Conservation (phyloP, 371 early-diverging fungal species). For the Mortierella sp. region DNA sequence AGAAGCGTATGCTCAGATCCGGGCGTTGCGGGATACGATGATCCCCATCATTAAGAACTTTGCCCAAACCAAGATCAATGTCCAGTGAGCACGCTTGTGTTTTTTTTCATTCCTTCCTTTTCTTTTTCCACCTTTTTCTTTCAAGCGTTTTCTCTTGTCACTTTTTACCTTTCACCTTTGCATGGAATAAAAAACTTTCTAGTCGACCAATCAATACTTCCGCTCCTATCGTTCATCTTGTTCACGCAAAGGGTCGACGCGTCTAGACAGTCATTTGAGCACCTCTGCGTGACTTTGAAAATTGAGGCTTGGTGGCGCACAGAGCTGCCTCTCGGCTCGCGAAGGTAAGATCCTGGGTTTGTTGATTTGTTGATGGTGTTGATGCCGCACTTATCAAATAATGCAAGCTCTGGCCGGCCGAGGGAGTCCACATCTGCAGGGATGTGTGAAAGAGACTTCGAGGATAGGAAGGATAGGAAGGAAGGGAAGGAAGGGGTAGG, state of each 20-base stretch:
- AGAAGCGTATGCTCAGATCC: slow-evolving; percentile 38
- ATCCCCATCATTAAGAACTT: slow-evolving; percentile 55
- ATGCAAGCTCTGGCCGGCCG: not conserved
- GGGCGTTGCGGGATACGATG: slow-evolving; percentile 44
- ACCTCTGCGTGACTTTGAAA: not conserved
- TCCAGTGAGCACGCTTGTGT: slow-evolving; percentile 3
- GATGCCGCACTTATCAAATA: not conserved
- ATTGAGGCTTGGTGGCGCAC: not conserved
- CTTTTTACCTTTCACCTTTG: not conserved
- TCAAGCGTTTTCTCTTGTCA: not conserved
- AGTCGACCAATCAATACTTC: not conserved
- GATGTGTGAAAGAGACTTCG: not conserved
- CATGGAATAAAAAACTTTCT: slow-evolving; percentile 3
- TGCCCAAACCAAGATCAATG: slow-evolving; percentile 46
- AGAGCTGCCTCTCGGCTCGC: not conserved
- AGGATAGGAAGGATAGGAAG: not conserved
- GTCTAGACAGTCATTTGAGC: not conserved
- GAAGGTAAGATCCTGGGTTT: not conserved
- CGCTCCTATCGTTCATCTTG: not conserved
- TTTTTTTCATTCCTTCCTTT: not conserved
- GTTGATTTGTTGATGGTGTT: slow-evolving; percentile 12
- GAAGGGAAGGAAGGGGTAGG: not conserved
- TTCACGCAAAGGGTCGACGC: not conserved
- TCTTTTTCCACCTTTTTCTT: not conserved
- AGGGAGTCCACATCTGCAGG: not conserved